Evolutionary conservation across 257 asterid species (phyloP), one percentile per base, ranked within the genome.

Genomic region (Solanum tarapatanum): DNA sequence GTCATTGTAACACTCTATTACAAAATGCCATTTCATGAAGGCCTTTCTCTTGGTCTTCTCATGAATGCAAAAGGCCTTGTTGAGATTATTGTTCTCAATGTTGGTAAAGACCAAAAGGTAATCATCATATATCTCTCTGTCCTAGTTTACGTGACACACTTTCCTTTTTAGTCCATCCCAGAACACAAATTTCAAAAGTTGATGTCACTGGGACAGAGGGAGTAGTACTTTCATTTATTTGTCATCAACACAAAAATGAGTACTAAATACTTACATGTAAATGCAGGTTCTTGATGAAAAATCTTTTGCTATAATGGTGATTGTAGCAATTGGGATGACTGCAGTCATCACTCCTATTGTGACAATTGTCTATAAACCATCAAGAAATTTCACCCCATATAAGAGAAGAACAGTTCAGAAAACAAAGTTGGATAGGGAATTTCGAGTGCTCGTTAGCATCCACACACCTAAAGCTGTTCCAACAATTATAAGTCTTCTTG

Each of bases 51-150:
- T 51, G 99, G 99, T 36, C 86, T 97, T 84, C 96, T 97, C 88
- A 95, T 97, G 99, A 97, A 97, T 84, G 94, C 98, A 66, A 97
- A 97, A 87, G 99, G 99, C 21, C 98, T 97, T 19, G 92, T 96
- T 64, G 99, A 97, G 93, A 96, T 97, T 93, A 97, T 97, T 84
- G 96, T 96, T 19, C 98, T 97, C 87, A 97, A 97, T 24, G 99
- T 97, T n/a, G 99, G 99, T 19, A 96, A 92, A 89, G 99, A 97
- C 88, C 99, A 97, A 64, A 94, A 92, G 94, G 99, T 95, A 90
- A 62, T 62, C 70, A 62, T 2, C 70, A 23, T 62, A 23, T n/a
- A 9, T 1, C 32, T 32, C 33, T 62, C 5, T 60, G 3, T n/a
- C 70, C 0, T 2, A 62, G 13, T 62, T 62, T 62, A 8, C 14